Evolutionary conservation across 2,329 filamentous ascomycete genomes (phyloP).

Genomic region (Exophiala mesophila): DNA sequence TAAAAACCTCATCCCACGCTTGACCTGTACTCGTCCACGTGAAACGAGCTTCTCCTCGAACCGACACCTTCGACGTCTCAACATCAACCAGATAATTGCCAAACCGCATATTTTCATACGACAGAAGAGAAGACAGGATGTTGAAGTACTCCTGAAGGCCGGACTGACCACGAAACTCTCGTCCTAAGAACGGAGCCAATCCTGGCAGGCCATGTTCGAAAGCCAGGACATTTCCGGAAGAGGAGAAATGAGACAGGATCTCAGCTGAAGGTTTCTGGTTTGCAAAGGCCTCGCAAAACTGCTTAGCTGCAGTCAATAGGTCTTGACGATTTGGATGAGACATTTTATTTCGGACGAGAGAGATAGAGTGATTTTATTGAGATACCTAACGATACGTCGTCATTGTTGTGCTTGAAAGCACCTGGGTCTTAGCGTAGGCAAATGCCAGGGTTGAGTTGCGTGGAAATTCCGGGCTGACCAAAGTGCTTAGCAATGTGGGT

Average conservation of each 20-base stretch:
- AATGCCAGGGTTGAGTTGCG: too few species aligned
- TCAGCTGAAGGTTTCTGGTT: constrained; percentile 24
- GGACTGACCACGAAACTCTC: constrained; percentile 35
- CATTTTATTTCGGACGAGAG: constrained; percentile 13
- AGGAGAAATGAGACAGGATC: constrained; percentile 35
- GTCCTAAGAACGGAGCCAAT: constrained; percentile 41
- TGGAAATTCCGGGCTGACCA: too few species aligned
- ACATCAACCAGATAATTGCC: constrained; percentile 37
- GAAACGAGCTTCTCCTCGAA: constrained; percentile 35
- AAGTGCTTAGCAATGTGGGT: too few species aligned
- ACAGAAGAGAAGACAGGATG: constrained; percentile 30
- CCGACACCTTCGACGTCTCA: constrained; percentile 29
- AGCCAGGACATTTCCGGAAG: constrained; percentile 25
- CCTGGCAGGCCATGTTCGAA: constrained; percentile 39
- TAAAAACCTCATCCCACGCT: constrained; percentile 39
- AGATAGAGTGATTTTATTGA: background rate
- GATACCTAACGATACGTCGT: too few species aligned
- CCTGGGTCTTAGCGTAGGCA: too few species aligned
- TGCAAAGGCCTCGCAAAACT: constrained; percentile 33
- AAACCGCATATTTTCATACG: constrained; percentile 36
- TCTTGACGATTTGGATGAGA: constrained; percentile 13
- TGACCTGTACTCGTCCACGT: constrained; percentile 33
- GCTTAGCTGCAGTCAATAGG: constrained; percentile 28
- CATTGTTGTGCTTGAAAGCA: too few species aligned
- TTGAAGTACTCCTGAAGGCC: constrained; percentile 37